Percentiles rank a stretch among this genome's conserved stretches.
phyloP scores from a whole-genome alignment of 2,329 filamentous ascomycete genomes.

The Herpotrichia juniperi region DNA sequence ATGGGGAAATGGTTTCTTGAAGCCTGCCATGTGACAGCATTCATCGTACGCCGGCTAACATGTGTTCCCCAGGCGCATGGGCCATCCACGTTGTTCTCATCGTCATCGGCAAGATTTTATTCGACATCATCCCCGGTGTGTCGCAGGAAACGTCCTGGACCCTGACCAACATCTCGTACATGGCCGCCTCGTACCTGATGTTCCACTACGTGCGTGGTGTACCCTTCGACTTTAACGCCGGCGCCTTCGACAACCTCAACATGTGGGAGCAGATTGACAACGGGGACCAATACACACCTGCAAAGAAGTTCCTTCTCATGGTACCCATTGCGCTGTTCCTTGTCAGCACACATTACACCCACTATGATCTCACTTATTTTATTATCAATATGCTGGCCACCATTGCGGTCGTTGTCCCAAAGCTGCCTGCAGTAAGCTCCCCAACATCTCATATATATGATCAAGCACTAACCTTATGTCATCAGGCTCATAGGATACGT shows the following conservation, averaged over 20 bases:
- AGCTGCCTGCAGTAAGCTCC: conserved; percentile 83
- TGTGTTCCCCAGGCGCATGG: conserved; percentile 78
- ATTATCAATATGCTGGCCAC: conserved; percentile 96
- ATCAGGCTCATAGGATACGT: conserved; percentile 48
- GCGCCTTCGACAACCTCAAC: conserved; percentile 98
- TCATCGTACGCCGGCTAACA: conserved; percentile 1
- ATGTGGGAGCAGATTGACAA: conserved; percentile 99
- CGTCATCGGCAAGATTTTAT: conserved; percentile 89
- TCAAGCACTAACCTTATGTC: not conserved
- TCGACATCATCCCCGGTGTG: conserved; percentile 93
- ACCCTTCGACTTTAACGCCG: conserved; percentile 98
- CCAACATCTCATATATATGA: not conserved
- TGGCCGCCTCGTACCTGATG: conserved; percentile 99
- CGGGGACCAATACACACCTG: conserved; percentile 96
- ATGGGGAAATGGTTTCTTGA: not conserved
- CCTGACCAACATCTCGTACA: conserved; percentile 97
- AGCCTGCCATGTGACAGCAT: not conserved
- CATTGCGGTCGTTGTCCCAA: conserved; percentile 91
- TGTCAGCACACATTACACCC: conserved; percentile 97
- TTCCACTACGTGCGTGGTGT: conserved; percentile 98
- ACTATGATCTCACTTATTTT: conserved; percentile 97
- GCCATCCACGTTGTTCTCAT: conserved; percentile 96
- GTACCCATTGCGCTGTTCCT: conserved; percentile 95
- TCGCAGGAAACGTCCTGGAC: conserved; percentile 99
- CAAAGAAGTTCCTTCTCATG: conserved; percentile 96